These are phyloP conservation scores for Rhynchosporium secalis DNA, from an alignment of 2,329 filamentous ascomycete genomes.

Conservation along the genomic window DNA sequence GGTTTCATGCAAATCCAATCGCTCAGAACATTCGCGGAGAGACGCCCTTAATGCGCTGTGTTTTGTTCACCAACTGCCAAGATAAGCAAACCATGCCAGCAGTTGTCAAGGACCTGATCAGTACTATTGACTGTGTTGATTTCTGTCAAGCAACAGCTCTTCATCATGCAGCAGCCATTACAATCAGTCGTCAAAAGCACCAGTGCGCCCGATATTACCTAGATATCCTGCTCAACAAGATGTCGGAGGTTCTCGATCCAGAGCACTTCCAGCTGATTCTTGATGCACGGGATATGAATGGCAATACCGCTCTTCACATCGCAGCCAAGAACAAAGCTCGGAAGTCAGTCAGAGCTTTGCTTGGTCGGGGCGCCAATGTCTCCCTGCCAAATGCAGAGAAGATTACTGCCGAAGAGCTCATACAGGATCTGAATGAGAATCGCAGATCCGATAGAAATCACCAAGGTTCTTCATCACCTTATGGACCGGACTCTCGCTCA, in stretches of 20 bases:
- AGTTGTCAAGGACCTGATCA: conserved; percentile 79
- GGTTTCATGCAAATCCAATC: conserved; percentile 73
- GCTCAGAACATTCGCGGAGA: conserved; percentile 74
- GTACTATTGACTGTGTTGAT: conserved; percentile 78
- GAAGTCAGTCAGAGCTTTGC: conserved; percentile 80
- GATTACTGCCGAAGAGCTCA: conserved; percentile 80
- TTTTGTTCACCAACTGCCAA: conserved; percentile 95
- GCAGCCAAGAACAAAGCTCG: conserved; percentile 81
- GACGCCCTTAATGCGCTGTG: conserved; percentile 90
- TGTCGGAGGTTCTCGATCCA: conserved; percentile 75
- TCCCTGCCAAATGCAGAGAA: conserved; percentile 81
- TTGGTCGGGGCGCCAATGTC: conserved; percentile 78
- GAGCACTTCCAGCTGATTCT: conserved; percentile 76
- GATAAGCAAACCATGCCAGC: conserved; percentile 89
- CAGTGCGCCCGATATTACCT: conserved; percentile 91
- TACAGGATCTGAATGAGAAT: conserved; percentile 71
- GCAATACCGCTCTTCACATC: conserved; percentile 80
- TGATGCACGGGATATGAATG: conserved; percentile 79
- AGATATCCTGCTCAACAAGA: conserved; percentile 83
- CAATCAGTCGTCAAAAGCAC: conserved; percentile 78
- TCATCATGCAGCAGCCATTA: conserved; percentile 90
- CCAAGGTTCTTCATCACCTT: conserved; percentile 72
- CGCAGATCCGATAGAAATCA: conserved; percentile 51
- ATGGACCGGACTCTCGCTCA: conserved; percentile 57
- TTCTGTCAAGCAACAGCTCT: conserved; percentile 84